phyloP scores from a whole-genome alignment of 495 filamentous ascomycete genomes.

The Neurospora cerealis region DNA sequence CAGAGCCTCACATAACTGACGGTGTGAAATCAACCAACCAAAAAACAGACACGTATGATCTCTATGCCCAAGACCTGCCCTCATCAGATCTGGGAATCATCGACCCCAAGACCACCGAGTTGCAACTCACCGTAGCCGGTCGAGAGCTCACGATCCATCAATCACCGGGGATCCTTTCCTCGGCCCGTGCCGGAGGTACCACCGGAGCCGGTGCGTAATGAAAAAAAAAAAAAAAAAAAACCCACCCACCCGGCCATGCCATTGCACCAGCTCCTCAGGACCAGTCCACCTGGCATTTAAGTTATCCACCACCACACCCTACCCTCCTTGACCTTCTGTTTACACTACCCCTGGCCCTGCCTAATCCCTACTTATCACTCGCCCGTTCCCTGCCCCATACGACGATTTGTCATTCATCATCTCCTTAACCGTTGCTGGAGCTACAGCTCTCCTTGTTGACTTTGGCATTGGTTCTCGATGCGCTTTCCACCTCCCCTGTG shows the following conservation, averaged over 20 bases:
- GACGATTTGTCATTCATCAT: neutral
- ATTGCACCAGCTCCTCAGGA: neutral
- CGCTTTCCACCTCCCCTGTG: neutral
- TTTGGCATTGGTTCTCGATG: neutral
- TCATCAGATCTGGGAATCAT: conserved; percentile 79
- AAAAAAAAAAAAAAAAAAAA: neutral
- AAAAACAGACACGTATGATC: conserved; percentile 64
- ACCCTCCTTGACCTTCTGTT: neutral
- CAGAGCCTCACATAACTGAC: neutral
- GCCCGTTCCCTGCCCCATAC: neutral
- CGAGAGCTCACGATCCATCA: conserved; percentile 73
- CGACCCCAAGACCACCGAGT: conserved; percentile 50
- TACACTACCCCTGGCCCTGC: neutral
- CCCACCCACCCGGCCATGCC: neutral
- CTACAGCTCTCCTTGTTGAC: neutral
- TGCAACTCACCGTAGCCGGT: conserved; percentile 61
- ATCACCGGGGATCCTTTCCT: conserved; percentile 71
- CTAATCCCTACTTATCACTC: neutral
- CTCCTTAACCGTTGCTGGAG: neutral
- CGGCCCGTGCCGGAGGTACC: conserved; percentile 69
- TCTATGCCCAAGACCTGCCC: conserved; percentile 68
- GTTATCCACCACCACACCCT: neutral
- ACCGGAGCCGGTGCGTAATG: conserved; percentile 71
- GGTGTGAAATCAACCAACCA: conserved; percentile 1
- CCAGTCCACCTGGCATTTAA: neutral